Evolutionary conservation across 306 rosid species (phyloP).

Genomic region (Lupinus albus): DNA sequence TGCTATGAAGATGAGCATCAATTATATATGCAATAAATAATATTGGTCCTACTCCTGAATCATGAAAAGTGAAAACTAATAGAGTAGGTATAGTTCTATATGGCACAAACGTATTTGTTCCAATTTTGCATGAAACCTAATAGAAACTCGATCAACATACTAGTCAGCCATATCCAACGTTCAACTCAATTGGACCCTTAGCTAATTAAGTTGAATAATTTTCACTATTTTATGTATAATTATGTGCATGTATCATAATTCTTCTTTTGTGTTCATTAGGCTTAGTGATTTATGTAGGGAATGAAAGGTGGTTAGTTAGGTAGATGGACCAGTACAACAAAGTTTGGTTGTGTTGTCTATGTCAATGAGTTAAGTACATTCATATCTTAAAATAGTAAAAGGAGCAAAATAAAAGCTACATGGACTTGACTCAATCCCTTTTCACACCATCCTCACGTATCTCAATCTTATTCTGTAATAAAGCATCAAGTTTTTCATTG

Average conservation of each 20-base stretch:
- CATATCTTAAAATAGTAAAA: slow-evolving; percentile 28
- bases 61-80: too few relatives aligned
- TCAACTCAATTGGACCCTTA: slow-evolving; percentile 39
- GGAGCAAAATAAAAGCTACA: slow-evolving; percentile 12
- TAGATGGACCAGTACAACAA: slow-evolving; percentile 19
- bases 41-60: too few relatives aligned
- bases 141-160: slow-evolving; percentile 43
- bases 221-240: not conserved
- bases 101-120: slow-evolving; percentile 43
- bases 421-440: not conserved
- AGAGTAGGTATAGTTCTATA: slow-evolving; percentile 21
- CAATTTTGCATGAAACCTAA: slow-evolving; percentile 35
- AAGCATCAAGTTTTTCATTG: too few relatives aligned
- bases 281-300: slow-evolving; percentile 2
- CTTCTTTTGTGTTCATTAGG: slow-evolving; percentile 4
- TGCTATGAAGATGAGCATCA: slow-evolving; percentile 9
- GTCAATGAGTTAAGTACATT: slow-evolving; percentile 36
- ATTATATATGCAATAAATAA: not conserved
- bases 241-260: not conserved
- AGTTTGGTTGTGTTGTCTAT: slow-evolving; percentile 48
- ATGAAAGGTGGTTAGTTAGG: slow-evolving; percentile 27
- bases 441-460: not conserved
- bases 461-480: too few relatives aligned
- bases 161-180: slow-evolving; percentile 37
- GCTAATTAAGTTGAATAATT: not conserved